phyloP scores from a whole-genome alignment of 2,329 filamentous ascomycete genomes.

The Nemania bipapillata region DNA sequence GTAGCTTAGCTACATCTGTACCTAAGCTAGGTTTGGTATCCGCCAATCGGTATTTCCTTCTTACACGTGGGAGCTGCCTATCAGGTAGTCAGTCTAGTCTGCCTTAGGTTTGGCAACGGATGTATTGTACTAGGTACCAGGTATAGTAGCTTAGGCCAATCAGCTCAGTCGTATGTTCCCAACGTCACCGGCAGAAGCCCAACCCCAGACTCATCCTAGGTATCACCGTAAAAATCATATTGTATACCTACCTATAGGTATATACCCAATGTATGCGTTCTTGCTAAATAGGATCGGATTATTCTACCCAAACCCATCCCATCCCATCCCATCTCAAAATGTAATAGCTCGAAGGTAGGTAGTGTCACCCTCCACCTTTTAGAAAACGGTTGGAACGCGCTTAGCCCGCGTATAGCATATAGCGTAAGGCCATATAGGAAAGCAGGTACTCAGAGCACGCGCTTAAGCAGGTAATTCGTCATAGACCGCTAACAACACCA shows the following conservation, averaged over 20 bases:
- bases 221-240: constrained; percentile 9
- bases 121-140: not conserved
- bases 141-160: constrained; percentile 36
- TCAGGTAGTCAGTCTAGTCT: too few species aligned
- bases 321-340: not conserved
- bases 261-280: too few species aligned
- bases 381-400: constrained; percentile 14
- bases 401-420: constrained; percentile 8
- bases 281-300: not conserved
- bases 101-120: not conserved
- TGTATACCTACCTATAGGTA: not conserved
- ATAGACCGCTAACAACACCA: not conserved
- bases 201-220: constrained; percentile 1
- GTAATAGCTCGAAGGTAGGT: not conserved
- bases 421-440: not conserved
- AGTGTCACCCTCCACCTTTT: constrained; percentile 10
- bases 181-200: constrained; percentile 1
- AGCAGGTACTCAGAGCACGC: constrained; percentile 12
- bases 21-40: too few species aligned
- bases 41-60: constrained; percentile 31
- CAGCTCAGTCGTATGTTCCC: not conserved
- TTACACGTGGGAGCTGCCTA: not conserved
- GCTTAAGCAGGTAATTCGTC: constrained; percentile 10
- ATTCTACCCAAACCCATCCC: not conserved
- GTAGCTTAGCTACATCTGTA: not conserved